Conservation (phyloP, 352 stramenopile genomes). For the Phytophthora europaea region DNA sequence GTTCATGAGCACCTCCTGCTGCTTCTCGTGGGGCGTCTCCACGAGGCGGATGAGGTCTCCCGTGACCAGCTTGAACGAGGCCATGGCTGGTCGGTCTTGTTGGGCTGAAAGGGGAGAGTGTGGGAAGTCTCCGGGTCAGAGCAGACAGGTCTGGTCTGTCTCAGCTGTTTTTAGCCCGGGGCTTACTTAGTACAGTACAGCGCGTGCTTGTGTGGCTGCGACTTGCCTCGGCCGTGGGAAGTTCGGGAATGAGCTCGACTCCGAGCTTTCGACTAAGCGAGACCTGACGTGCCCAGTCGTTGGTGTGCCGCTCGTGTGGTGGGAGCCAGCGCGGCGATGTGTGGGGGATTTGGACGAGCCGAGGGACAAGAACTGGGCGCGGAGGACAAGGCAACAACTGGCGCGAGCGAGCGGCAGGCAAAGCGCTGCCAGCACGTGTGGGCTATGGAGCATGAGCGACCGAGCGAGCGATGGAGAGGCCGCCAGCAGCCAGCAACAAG, state of each 20-base stretch:
- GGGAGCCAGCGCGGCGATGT: slow-evolving; percentile 16
- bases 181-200: not conserved
- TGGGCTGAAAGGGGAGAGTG: slow-evolving; percentile 6
- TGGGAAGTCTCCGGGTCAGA: slow-evolving; percentile 9
- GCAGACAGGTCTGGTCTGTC: not conserved
- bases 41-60: slow-evolving; percentile 74
- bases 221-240: slow-evolving; percentile 24
- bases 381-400: not conserved
- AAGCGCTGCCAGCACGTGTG: not conserved
- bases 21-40: slow-evolving; percentile 69
- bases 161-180: slow-evolving; percentile 26
- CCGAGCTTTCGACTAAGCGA: slow-evolving; percentile 28
- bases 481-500: not conserved
- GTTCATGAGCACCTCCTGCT: slow-evolving; percentile 44
- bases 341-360: slow-evolving; percentile 12
- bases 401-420: not conserved
- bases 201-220: slow-evolving; percentile 3
- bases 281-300: not conserved
- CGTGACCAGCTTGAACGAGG: slow-evolving; percentile 59
- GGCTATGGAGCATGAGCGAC: not conserved
- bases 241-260: slow-evolving; percentile 32
- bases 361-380: not conserved
- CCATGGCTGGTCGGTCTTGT: slow-evolving; percentile 19
- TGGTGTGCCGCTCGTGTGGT: slow-evolving; percentile 30
- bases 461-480: not conserved